Conservation (phyloP, 2,329 filamentous ascomycete genomes). For the Alternaria brassicae region DNA sequence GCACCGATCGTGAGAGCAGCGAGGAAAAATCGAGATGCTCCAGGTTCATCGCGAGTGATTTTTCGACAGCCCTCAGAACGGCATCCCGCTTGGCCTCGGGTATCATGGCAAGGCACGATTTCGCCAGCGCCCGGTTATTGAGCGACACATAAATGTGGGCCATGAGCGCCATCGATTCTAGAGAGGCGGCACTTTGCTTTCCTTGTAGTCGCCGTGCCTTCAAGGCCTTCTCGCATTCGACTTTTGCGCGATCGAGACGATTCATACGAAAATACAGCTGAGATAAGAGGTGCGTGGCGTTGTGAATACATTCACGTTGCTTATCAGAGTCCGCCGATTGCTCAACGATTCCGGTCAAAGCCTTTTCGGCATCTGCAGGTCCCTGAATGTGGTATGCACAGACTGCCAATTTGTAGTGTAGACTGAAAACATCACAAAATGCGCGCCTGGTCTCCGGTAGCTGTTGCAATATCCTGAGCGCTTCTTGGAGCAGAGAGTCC, state of each 20-base stretch:
- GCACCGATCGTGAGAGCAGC: conserved; percentile 12
- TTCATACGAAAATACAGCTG: conserved; percentile 32
- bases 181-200: conserved; percentile 31
- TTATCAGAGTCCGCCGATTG: conserved; percentile 24
- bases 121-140: conserved; percentile 30
- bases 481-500: conserved; percentile 35
- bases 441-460: conserved; percentile 24
- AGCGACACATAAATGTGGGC: conserved; percentile 34
- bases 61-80: conserved; percentile 22
- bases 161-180: conserved; percentile 41
- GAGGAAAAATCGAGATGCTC: conserved; percentile 33
- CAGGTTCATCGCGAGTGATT: conserved; percentile 21
- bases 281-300: conserved; percentile 35
- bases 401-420: conserved; percentile 39
- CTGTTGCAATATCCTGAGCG: conserved; percentile 31
- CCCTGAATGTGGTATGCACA: conserved; percentile 35
- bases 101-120: conserved; percentile 32
- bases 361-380: conserved; percentile 25
- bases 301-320: conserved; percentile 22
- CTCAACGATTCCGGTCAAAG: conserved; percentile 27
- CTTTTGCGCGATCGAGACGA: conserved; percentile 29
- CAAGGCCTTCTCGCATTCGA: conserved; percentile 36
- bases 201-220: conserved; percentile 35
- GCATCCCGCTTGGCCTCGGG: conserved; percentile 22
- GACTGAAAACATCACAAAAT: conserved; percentile 33